Evolutionary conservation across 2,329 filamentous ascomycete species (phyloP).

Genomic region (Ophiostoma sp.): DNA sequence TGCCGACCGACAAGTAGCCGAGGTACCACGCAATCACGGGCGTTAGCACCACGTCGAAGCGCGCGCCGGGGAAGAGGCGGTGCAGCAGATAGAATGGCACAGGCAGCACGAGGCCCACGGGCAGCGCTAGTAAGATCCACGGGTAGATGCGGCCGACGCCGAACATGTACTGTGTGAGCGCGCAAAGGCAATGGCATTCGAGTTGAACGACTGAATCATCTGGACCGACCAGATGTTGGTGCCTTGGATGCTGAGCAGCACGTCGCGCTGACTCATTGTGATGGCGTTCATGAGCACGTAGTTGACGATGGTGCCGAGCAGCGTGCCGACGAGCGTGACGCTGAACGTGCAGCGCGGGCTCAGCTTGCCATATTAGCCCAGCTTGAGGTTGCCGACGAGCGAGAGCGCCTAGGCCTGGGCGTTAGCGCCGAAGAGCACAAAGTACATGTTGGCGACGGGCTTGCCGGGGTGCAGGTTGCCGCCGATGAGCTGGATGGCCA

Average conservation of each 20-base stretch:
- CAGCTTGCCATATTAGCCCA: not conserved
- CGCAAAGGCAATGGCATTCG: not conserved
- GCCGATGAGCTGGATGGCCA: not conserved
- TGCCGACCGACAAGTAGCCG: conserved; percentile 7
- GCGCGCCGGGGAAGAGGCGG: not conserved
- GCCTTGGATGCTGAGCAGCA: not conserved
- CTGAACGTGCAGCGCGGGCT: not conserved
- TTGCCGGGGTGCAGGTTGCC: not conserved
- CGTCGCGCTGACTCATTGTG: not conserved
- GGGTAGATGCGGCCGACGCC: not conserved
- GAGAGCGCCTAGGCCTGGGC: not conserved
- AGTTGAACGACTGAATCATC: not conserved
- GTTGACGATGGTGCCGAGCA: conserved; percentile 2
- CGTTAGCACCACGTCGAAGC: not conserved
- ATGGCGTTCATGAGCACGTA: not conserved
- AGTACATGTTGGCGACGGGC: not conserved
- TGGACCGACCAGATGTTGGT: not conserved
- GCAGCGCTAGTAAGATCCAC: not conserved
- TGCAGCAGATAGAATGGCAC: not conserved
- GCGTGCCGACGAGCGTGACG: not conserved
- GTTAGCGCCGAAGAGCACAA: not conserved
- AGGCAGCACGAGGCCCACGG: not conserved
- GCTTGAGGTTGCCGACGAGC: not conserved
- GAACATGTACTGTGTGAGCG: conserved; percentile 2
- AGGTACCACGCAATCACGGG: not conserved